These are phyloP conservation scores for Macaranga tanarius DNA, from an alignment of 441 rosid genomes.

Conservation along the genomic window DNA sequence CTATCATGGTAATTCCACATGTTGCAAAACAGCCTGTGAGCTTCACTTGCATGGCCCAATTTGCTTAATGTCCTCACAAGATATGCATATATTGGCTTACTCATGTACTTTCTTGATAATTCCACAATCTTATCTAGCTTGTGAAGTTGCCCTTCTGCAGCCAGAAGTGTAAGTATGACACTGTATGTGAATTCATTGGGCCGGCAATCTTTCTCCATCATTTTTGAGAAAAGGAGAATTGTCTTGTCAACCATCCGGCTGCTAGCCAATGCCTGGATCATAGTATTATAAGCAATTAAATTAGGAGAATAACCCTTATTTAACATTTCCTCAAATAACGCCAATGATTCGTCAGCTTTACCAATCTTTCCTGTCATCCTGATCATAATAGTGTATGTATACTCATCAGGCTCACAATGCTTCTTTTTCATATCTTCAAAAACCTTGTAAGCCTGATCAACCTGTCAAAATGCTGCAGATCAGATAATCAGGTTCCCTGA, in stretches of 20 bases:
- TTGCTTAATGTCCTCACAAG: constrained; percentile 69
- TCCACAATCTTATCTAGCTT: constrained; percentile 70
- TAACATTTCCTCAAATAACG: constrained; percentile 70
- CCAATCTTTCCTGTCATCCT: constrained; percentile 75
- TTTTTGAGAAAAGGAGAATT: constrained; percentile 45
- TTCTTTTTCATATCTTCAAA: constrained; percentile 79
- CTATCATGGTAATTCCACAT: constrained; percentile 86
- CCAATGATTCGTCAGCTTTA: constrained; percentile 54
- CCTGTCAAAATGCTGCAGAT: constrained; percentile 72
- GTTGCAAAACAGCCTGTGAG: constrained; percentile 81
- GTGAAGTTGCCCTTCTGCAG: constrained; percentile 62
- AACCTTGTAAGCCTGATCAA: constrained; percentile 63
- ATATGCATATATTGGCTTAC: constrained; percentile 64
- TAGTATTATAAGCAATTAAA: constrained; percentile 69
- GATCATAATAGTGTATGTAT: constrained; percentile 85
- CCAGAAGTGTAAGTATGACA: constrained; percentile 62
- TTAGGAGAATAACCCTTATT: constrained; percentile 54
- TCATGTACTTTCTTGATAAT: constrained; percentile 68
- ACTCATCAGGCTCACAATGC: constrained; percentile 72
- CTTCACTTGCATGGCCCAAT: constrained; percentile 82
- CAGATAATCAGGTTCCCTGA: constrained; percentile 52
- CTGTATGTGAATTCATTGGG: constrained; percentile 82
- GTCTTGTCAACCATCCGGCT: constrained; percentile 56
- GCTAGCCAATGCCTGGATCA: constrained; percentile 69
- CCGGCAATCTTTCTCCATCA: constrained; percentile 63